Evolutionary conservation across 176 grass and related monocot genomes (phyloP), one percentile per base, ranked within the genome.

Genomic region (Phoenix dactylifera): DNA sequence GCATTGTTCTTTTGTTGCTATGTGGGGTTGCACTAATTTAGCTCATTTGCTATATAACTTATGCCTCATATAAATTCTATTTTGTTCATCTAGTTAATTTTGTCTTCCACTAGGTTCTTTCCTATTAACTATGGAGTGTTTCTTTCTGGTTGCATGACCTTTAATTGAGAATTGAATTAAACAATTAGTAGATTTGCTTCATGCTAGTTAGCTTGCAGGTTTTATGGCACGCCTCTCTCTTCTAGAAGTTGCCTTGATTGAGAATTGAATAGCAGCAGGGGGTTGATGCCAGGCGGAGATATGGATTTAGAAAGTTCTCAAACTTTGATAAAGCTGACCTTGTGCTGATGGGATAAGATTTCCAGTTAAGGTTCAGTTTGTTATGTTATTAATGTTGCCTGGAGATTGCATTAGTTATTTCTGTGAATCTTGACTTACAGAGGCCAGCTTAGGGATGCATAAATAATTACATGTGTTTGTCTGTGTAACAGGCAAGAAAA

Each of bases 201-300:
- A 22, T 19, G 59, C 29, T 19, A 44, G 59, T 62, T 62, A 35
- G 32, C 30, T 62, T 35, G 18, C 44, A 35, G 59, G 59, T 25
- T 12, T 62, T 62, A 19, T 48, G 29, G 30, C 59, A 22, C 48
- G 59, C 59, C 18, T 35, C 29, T 62, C 44, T 22, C 59, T 62
- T 62, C 59, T 14, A 62, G 7, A 62, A 62, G 59, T 22, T 48
- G 44, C 59, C 7, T 62, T 62, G 59, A 22, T 18, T 19, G 15
- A 49, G 30, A 62, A 62, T 29, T 7, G 59, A 18, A 62, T 48
- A 62, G 44, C 59, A 22, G 18, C 59, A 44, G 25, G 22, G 59
- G 59, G 59, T 62, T 44, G 17, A 44, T 62, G 30, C 30, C 5
- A 62, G 44, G 35, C 35, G 2, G 6, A 44, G 35, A 9, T 12